These are phyloP conservation scores for Penicillium cataractarum DNA, from an alignment of 495 filamentous ascomycete species.

Conservation along the genomic window DNA sequence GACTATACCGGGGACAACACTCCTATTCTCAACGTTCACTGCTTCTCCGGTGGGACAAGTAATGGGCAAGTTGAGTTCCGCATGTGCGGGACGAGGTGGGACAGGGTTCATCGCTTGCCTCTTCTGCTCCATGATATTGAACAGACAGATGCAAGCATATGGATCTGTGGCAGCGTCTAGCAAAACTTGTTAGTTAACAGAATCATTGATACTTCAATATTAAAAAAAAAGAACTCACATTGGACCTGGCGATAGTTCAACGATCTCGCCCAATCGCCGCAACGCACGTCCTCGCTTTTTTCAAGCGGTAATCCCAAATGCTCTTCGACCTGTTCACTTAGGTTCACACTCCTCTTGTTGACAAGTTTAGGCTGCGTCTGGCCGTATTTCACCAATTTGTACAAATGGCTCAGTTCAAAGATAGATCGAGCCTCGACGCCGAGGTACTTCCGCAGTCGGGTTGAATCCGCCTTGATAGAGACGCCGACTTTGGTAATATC, in stretches of 20 bases:
- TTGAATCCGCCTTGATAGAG: conserved; percentile 71
- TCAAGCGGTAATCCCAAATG: conserved; percentile 74
- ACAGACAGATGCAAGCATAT: conserved; percentile 78
- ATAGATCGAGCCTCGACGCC: conserved; percentile 63
- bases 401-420: conserved; percentile 80
- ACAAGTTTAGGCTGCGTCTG: conserved; percentile 54
- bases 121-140: conserved; percentile 67
- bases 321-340: conserved; percentile 70
- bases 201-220: neutral
- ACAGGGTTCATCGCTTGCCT: conserved; percentile 64
- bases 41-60: conserved; percentile 18
- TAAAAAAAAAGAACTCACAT: conserved; percentile 53
- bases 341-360: conserved; percentile 65
- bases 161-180: conserved; percentile 82
- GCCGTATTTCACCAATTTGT: conserved; percentile 71
- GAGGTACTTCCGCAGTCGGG: conserved; percentile 67
- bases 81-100: conserved; percentile 69
- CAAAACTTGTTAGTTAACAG: conserved; percentile 4
- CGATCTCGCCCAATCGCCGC: conserved; percentile 68
- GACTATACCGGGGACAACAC: conserved; percentile 4
- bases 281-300: conserved; percentile 70
- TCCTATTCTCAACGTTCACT: conserved; percentile 12
- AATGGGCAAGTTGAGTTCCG: conserved; percentile 67
- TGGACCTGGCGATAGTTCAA: conserved; percentile 68
- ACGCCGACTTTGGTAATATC: conserved; percentile 79